Evolutionary conservation across 179 eudicot species (phyloP).

Genomic region (Spinacia oleracea): DNA sequence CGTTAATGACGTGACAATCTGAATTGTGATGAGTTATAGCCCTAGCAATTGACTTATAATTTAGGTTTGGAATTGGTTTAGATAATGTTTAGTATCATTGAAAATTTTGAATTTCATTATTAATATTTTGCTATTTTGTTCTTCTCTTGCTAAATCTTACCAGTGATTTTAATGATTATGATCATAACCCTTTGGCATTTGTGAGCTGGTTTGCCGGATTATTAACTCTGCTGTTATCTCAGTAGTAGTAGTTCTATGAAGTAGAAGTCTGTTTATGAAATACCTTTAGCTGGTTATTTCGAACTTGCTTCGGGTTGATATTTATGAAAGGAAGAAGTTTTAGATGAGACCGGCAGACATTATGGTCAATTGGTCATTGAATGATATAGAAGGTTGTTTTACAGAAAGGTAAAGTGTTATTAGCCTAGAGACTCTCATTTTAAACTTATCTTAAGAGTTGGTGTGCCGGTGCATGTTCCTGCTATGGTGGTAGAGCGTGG

Average conservation of each 20-base stretch:
- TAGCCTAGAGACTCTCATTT: too few species aligned
- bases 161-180: not conserved
- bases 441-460: too few species aligned
- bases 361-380: too few species aligned
- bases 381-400: too few species aligned
- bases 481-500: too few species aligned
- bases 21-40: not conserved
- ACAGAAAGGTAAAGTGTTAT: too few species aligned
- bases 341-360: too few species aligned
- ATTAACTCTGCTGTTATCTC: too few species aligned
- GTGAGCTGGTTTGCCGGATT: not conserved
- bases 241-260: not conserved
- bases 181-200: not conserved
- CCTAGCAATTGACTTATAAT: not conserved
- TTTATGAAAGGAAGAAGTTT: too few species aligned
- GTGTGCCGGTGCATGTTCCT: too few species aligned
- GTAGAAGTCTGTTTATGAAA: not conserved
- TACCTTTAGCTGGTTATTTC: not conserved
- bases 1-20: too few species aligned
- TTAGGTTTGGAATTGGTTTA: too few species aligned
- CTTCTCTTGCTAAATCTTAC: not conserved
- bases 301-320: not conserved
- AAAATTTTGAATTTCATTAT: not conserved
- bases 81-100: not conserved
- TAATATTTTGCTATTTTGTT: not conserved